Evolutionary conservation across 805 yeast genomes (phyloP), one percentile per base, ranked within the genome.

Genomic region (Candida berthetii): DNA sequence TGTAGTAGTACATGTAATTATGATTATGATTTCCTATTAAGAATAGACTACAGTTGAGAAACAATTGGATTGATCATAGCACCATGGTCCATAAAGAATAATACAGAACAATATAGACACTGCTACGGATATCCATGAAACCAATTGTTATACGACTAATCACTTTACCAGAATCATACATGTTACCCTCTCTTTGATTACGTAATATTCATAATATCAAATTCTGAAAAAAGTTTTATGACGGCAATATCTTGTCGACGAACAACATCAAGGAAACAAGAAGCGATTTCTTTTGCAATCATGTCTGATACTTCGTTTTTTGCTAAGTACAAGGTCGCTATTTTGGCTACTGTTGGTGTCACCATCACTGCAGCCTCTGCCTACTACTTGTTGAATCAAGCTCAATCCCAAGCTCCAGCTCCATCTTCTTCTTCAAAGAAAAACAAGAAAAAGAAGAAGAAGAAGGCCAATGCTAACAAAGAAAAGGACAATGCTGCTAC

Each of bases 341-440:
- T 84, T 41, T 65, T 78, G 27, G 74, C 82, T 36, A 70, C 87
- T 10, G 74, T 80, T 7, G 73, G 80, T 46, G 84, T 84, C 39
- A 77, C 78, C 44, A 74, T 78, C 39, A 72, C 82, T 31, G 86
- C 82, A 25, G 73, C 76, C 29, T 80, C 82, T 42, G 82, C 85
- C 9, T 78, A 74, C 51, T 66, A 69, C 46, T 74, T 72, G 51
- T 69, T 68, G 41, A 65, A 62, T 49, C 62, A 62, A 41, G 14
- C 54, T 25, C 15, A 45, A 35, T 28, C 43, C 18, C 37, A 51
- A 2, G 35, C 50, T n/a, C 42, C 46, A 17, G 47, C 62, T 17
- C 47, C 56, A 15, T 39, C 46, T 5, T 48, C 53, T 37, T 37
- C 46, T 18, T 28, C 49, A n/a, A 44, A 54, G 40, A 62, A 66